A percentile compares a stretch with the other conserved stretches of the same genome.
Conservation (phyloP, 2,329 filamentous ascomycete species). For the Xylaria sp. region DNA sequence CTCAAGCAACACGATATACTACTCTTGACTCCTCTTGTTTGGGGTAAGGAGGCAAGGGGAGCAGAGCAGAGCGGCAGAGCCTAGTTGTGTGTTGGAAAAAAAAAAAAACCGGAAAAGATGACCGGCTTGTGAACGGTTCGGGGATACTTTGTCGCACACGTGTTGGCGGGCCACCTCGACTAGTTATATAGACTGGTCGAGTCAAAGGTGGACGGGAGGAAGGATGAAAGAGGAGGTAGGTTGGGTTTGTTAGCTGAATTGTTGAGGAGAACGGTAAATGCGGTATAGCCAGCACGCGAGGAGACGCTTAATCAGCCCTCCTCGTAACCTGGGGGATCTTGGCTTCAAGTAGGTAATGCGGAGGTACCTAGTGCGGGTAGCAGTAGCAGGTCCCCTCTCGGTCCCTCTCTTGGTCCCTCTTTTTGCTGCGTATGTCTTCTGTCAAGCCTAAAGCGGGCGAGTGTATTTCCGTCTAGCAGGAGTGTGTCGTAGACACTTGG, state of each 20-base stretch:
- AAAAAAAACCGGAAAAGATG: conserved; percentile 15
- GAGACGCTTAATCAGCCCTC: conserved; percentile 15
- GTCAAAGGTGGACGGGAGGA: conserved; percentile 12
- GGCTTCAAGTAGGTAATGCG: not conserved
- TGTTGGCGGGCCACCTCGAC: conserved; percentile 23
- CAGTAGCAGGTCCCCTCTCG: not conserved
- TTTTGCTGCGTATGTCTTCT: conserved; percentile 7
- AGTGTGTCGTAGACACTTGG: too few relatives aligned
- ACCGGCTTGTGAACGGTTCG: conserved; percentile 25
- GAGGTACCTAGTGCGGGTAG: not conserved
- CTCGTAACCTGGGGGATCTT: conserved; percentile 1
- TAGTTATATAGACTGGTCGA: conserved; percentile 15
- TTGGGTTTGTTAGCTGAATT: not conserved
- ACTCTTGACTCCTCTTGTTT: conserved; percentile 16
- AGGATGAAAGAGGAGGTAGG: conserved; percentile 14
- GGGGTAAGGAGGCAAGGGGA: conserved; percentile 17
- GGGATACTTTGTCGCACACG: conserved; percentile 23
- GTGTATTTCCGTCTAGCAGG: not conserved
- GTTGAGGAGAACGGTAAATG: conserved; percentile 11
- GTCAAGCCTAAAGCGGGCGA: conserved; percentile 8
- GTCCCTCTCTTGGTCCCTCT: too few relatives aligned
- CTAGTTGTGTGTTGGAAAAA: not conserved
- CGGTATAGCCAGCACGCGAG: conserved; percentile 10
- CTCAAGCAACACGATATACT: conserved; percentile 18
- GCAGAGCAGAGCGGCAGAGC: conserved; percentile 2